Percentiles rank a stretch among this genome's conserved stretches.
These are phyloP conservation scores for Hypoxylon intermedium DNA, from an alignment of 495 filamentous ascomycete genomes.

Conservation along the genomic window DNA sequence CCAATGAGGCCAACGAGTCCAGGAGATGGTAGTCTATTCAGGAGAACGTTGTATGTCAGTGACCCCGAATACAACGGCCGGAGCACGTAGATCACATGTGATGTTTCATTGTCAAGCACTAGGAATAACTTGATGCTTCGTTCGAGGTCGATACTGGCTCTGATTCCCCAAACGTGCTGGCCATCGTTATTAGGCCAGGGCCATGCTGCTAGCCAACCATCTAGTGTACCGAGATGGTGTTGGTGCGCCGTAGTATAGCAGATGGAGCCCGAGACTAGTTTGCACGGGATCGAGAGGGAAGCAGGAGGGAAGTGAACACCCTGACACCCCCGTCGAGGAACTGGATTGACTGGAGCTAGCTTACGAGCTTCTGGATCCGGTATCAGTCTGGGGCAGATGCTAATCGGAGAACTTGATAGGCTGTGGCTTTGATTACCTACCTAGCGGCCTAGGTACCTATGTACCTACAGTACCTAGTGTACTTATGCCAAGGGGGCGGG, in stretches of 20 bases:
- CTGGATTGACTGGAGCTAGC: not conserved
- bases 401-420: conserved; percentile 18
- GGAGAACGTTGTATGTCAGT: conserved; percentile 27
- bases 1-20: conserved; percentile 8
- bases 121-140: not conserved
- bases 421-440: conserved; percentile 13
- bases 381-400: conserved; percentile 15
- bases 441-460: too few relatives aligned
- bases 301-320: not conserved
- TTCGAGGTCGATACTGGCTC: conserved; percentile 6
- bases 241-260: conserved; percentile 8
- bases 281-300: conserved; percentile 6
- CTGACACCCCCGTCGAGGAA: not conserved
- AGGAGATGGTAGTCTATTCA: not conserved
- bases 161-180: conserved; percentile 36
- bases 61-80: conserved; percentile 23
- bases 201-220: conserved; percentile 22
- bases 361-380: conserved; percentile 26
- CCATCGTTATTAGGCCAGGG: conserved; percentile 28
- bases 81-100: conserved; percentile 28
- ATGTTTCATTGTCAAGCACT: conserved; percentile 28
- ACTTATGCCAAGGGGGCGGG: too few relatives aligned
- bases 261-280: conserved; percentile 24
- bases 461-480: too few relatives aligned
- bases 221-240: conserved; percentile 10